Base-by-base conservation (phyloP, 352 stramenopile species). In the Globisporangium cylindrosporum region DNA sequence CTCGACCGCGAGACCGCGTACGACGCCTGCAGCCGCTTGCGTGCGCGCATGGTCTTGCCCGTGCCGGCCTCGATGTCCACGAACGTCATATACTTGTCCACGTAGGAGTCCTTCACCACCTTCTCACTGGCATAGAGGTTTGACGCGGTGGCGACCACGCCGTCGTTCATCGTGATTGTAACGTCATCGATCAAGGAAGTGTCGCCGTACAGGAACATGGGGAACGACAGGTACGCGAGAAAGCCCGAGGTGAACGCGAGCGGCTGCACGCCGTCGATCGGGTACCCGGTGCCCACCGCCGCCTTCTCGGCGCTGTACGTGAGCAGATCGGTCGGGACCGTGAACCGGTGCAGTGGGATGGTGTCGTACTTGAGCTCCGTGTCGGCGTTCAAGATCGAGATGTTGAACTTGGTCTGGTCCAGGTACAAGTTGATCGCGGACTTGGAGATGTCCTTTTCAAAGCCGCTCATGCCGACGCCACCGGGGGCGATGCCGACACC, bases 241-340 rank as follows among this genome's bases (percentile, higher is more conserved):
- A 93, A 90, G 49, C 86, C 86, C 32, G 68, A 79, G 68, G 80
- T 77, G 69, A 92, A 93, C 64, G 77, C 81, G 58, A 90, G 61
- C 51, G 79, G 73, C 62, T 93, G 86, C 43, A 93, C 66, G 38
- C 86, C 86, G 34, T 93, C 75, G 14, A 93, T 79, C 0, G 86
- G 86, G 57, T 79, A 69, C 9, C 74, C 86, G 7, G 76, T 81
- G 57, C 86, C 86, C 18, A 76, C 63, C 4, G 27, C 51, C 7
- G 63, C 71, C 25, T 83, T 90, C 38, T 57, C 64, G 18, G 72
- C 58, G 2, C 59, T 67, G 27, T 73, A 72, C 43, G 46, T 61
- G 22, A 94, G 78, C 41, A 82, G 15, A 25, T 78, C 72, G 1
- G 51, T 68, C 6, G 78, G 66, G 3, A 84, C 59, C 67, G n/a